A percentile compares a stretch with the other conserved stretches of the same genome.
These are phyloP conservation scores for Oryza glaberrima DNA, from an alignment of 176 grass and related monocot genomes.

Conservation along the genomic window DNA sequence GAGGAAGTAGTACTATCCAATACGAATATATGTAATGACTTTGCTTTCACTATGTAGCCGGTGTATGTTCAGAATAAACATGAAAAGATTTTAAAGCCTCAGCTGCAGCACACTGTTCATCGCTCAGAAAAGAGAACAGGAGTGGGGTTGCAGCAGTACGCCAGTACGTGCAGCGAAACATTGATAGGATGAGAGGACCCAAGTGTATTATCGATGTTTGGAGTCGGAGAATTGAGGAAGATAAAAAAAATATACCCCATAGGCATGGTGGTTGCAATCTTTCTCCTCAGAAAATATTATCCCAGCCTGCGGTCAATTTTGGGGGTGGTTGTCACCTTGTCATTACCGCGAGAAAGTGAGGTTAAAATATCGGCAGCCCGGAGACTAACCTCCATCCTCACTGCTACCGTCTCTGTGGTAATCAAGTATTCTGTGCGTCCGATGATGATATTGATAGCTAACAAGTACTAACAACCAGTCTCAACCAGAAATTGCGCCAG, in stretches of 20 bases:
- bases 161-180: not conserved
- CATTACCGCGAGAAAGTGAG: not conserved
- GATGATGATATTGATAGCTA: not conserved
- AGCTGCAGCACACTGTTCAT: not conserved
- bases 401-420: too few relatives aligned
- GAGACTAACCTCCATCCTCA: not conserved
- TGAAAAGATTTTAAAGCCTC: not conserved
- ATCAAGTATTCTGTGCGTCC: not conserved
- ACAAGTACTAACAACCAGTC: not conserved
- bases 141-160: not conserved
- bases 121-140: not conserved
- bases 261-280: not conserved
- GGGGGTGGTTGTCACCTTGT: not conserved
- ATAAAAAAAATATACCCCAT: too few relatives aligned
- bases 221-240: not conserved
- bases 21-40: not conserved
- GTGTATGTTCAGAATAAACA: not conserved
- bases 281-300: not conserved
- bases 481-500: not conserved
- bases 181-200: not conserved
- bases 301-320: not conserved
- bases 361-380: not conserved
- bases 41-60: not conserved
- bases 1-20: not conserved
- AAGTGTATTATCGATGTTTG: not conserved